Evolutionary conservation across 192 early-diverging fungal species (phyloP), one percentile per base, ranked within the genome.

Genomic region (Umbelopsis vinacea): DNA sequence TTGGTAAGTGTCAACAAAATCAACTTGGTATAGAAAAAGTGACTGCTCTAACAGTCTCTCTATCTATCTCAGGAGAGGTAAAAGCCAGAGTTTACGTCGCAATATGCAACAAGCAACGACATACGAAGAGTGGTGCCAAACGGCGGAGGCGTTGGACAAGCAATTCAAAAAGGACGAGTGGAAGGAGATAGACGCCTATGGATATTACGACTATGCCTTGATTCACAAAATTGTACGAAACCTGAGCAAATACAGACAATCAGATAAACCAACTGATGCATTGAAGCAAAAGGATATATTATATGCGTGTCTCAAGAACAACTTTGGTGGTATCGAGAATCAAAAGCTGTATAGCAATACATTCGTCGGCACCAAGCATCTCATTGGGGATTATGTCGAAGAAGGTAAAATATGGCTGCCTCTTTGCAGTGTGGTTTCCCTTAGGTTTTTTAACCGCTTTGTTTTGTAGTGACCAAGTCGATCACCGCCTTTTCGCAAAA

Each of bases 271-370:
- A 22, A 79, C 82, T 21, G 74, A 76, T 37, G 79, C 75, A 9
- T n/a, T 55, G 15, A 76, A 72, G 22, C 80, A 87, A 29, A 85
- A 87, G 70, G 83, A 85, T 68, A 73, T 84, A 23, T 75, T 90
- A 5, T 80, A 82, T 9, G 84, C 80, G 46, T 90, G 87, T 15
- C 85, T 91, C 69, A 95, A 92, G 70, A 77, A 83, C 66, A 93
- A 95, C 74, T 88, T 93, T 75, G 92, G 86, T 24, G 91, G 91
- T 9, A 82, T 93, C 35, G 92, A 93, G 55, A 93, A 92, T 78
- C 81, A 84, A 72, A 79, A 82, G 10, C 81, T 95, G 24, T 95
- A 94, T 76, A 85, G 87, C 46, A 82, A 88, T 22, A 87, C 89
- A 19, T 93, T 92, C 76, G 76, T 86, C 52, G 94, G 92, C 33